Evolutionary conservation across 805 yeast species (phyloP).

Genomic region (Phaffomyces opuntiae): DNA sequence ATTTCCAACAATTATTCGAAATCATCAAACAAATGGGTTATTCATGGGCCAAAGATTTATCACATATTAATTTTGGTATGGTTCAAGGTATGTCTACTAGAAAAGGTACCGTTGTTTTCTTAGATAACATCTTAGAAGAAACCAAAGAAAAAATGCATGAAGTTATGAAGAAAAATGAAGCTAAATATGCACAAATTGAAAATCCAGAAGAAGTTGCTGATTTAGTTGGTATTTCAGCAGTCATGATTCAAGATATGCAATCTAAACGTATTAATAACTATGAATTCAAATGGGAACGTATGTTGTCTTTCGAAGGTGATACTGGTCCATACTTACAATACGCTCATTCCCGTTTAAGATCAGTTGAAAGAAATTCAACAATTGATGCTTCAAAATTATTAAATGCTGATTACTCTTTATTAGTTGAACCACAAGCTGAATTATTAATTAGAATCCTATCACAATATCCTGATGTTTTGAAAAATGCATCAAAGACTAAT

Average conservation of each 20-base stretch:
- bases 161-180: conserved; percentile 89
- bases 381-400: conserved; percentile 37
- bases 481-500: conserved; percentile 72
- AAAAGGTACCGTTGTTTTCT: conserved; percentile 97
- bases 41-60: conserved; percentile 75
- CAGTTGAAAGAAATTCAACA: conserved; percentile 81
- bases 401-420: conserved; percentile 50
- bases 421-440: conserved; percentile 65
- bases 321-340: conserved; percentile 98
- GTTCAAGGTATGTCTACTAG: conserved; percentile 98
- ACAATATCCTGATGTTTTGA: conserved; percentile 85
- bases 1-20: conserved; percentile 89
- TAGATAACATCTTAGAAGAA: conserved; percentile 88
- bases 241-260: conserved; percentile 99
- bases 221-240: conserved; percentile 92
- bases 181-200: conserved; percentile 85
- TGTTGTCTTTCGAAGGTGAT: conserved; percentile 97
- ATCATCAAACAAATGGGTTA: conserved; percentile 84
- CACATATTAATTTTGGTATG: conserved; percentile 94
- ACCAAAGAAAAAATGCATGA: conserved; percentile 92
- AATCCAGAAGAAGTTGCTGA: conserved; percentile 95
- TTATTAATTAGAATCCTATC: conserved; percentile 70
- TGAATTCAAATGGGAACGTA: conserved; percentile 95
- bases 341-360: conserved; percentile 94
- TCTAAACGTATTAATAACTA: conserved; percentile 94